Conservation (phyloP, 805 yeast genomes). For the Lachancea thermotolerans region DNA sequence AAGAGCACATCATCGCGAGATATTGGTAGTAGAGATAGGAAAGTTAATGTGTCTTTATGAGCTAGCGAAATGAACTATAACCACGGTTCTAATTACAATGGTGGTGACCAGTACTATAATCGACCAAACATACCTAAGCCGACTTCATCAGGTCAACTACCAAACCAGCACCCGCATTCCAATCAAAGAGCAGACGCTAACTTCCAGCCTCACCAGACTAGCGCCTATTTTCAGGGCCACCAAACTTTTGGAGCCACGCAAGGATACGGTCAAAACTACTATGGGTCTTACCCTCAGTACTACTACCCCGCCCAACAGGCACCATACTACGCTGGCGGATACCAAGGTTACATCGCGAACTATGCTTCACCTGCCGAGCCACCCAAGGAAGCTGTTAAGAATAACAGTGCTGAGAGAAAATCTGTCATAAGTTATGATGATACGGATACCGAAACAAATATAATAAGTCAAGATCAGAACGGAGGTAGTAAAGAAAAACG, state of each 20-base stretch:
- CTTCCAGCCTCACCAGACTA: neutral
- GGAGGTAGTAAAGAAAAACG: neutral
- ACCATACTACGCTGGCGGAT: neutral
- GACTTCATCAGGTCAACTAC: slow-evolving; percentile 6
- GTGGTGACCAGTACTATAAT: neutral
- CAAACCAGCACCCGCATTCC: neutral
- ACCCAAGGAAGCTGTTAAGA: neutral
- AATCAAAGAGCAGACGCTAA: neutral
- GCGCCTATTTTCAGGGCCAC: neutral
- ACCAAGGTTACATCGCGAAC: neutral
- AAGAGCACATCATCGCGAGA: neutral
- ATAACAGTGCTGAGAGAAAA: neutral
- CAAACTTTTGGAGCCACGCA: neutral
- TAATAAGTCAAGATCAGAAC: neutral
- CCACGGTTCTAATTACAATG: neutral
- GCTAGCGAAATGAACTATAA: neutral
- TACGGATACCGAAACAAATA: neutral
- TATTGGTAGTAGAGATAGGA: no score
- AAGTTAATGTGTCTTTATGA: neutral
- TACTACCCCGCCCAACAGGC: slow-evolving; percentile 4
- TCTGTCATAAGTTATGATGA: neutral
- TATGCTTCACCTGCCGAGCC: neutral
- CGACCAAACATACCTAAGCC: slow-evolving; percentile 4
- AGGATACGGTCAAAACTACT: neutral
- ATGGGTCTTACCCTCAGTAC: slow-evolving; percentile 1